Conservation (phyloP, 225 moss, liverwort and hornwort species). For the Rhytidiadelphus loreus region DNA sequence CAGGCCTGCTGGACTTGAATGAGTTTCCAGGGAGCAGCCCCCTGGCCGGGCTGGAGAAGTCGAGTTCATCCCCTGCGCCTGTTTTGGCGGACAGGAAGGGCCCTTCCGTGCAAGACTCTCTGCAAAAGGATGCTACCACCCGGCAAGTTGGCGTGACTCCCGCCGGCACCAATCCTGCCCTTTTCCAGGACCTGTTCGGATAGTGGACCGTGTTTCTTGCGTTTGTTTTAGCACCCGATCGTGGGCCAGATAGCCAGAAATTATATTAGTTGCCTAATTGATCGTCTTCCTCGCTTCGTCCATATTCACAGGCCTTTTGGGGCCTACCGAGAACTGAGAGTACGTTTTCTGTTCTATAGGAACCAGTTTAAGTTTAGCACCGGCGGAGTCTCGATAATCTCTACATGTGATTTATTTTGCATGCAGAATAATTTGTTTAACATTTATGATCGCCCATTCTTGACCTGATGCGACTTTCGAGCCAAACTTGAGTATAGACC, state of each 20-base stretch:
- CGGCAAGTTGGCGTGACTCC: conserved; percentile 76
- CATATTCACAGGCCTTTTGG: not conserved
- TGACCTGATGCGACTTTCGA: not conserved
- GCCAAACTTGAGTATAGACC: not conserved
- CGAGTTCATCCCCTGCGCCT: not conserved
- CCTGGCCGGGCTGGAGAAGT: conserved; percentile 17
- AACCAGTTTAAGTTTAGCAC: not conserved
- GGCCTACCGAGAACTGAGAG: not conserved
- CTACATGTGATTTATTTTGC: not conserved
- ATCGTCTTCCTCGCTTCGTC: not conserved
- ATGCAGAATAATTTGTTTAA: not conserved
- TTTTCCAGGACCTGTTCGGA: conserved; percentile 83
- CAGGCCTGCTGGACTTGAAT: conserved; percentile 16
- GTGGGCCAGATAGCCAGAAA: not conserved
- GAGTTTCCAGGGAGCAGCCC: conserved; percentile 29
- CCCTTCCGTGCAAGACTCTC: conserved; percentile 48
- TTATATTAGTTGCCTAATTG: not conserved
- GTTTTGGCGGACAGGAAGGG: conserved; percentile 33
- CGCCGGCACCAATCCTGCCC: conserved; percentile 51
- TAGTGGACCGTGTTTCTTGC: not conserved
- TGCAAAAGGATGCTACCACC: conserved; percentile 60
- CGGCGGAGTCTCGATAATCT: not conserved
- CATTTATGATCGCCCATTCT: not conserved
- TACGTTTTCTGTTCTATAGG: not conserved
- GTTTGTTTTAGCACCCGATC: not conserved